Evolutionary conservation across 805 yeast species (phyloP).

Genomic region (Lachancea waltii): DNA sequence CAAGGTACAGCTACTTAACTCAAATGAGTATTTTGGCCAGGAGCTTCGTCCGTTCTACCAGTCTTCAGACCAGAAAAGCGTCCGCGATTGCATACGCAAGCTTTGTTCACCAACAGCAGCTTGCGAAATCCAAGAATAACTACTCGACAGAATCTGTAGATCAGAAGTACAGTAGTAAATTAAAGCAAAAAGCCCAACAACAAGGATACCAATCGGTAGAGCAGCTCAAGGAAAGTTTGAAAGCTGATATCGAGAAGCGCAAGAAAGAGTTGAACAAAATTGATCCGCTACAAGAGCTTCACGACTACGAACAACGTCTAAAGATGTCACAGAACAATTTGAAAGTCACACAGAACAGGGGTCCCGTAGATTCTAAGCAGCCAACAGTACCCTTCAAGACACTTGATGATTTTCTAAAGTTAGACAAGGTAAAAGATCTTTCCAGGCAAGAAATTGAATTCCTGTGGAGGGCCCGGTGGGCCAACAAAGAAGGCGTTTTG

Average conservation of each 20-base stretch:
- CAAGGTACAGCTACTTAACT: no score
- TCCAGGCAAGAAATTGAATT: slow-evolving; percentile 60
- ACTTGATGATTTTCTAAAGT: slow-evolving; percentile 61
- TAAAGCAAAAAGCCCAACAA: slow-evolving; percentile 34
- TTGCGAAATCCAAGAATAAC: slow-evolving; percentile 1
- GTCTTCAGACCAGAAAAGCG: slow-evolving; percentile 7
- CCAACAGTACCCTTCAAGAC: slow-evolving; percentile 59
- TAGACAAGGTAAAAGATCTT: slow-evolving; percentile 54
- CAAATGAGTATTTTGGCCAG: slow-evolving; percentile 3
- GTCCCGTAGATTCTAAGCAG: slow-evolving; percentile 35
- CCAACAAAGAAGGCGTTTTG: slow-evolving; percentile 48
- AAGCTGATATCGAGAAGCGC: slow-evolving; percentile 50
- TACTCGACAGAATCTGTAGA: slow-evolving; percentile 23
- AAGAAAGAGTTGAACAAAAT: slow-evolving; percentile 52
- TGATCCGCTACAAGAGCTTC: slow-evolving; percentile 68
- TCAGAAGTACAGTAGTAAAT: slow-evolving; percentile 32
- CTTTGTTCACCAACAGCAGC: slow-evolving; percentile 8
- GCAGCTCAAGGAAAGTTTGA: slow-evolving; percentile 55
- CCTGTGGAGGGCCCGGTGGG: slow-evolving; percentile 87
- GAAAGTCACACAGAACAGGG: slow-evolving; percentile 23
- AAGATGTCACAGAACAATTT: slow-evolving; percentile 20
- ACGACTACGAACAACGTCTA: slow-evolving; percentile 41
- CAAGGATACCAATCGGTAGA: slow-evolving; percentile 37
- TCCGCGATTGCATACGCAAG: slow-evolving; percentile 5
- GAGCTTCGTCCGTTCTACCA: background rate